A percentile compares a stretch with the other conserved stretches of the same genome.
Conservation (phyloP, 257 asterid species). For the Gardenia jasminoides region DNA sequence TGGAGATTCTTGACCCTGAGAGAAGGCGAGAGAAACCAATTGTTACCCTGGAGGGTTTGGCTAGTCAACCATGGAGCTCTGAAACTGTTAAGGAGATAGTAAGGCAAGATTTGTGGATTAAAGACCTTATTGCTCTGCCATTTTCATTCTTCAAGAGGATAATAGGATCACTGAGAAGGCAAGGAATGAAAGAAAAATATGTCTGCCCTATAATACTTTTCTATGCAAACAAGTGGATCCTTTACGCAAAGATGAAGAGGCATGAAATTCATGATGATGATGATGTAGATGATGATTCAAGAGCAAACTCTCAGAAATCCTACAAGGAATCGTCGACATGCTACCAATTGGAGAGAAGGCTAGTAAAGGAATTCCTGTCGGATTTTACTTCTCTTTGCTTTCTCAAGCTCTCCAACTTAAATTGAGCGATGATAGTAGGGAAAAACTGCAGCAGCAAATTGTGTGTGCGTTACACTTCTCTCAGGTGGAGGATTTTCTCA, state of each 20-base stretch:
- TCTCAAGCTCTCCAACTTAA: conserved; percentile 37
- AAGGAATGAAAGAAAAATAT: conserved; percentile 75
- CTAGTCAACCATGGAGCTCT: conserved; percentile 39
- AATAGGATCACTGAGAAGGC: conserved; percentile 63
- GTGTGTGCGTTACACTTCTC: conserved; percentile 51
- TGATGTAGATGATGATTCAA: conserved; percentile 7
- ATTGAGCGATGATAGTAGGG: conserved; percentile 37
- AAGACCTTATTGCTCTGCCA: conserved; percentile 61
- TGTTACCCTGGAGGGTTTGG: conserved; percentile 44
- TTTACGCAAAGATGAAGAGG: conserved; percentile 16
- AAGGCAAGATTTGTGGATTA: conserved; percentile 57
- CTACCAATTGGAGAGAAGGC: conserved; percentile 46
- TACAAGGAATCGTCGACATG: conserved; percentile 52
- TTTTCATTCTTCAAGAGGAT: conserved; percentile 59
- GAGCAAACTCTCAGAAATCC: conserved; percentile 20
- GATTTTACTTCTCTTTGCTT: conserved; percentile 61
- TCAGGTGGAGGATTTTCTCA: conserved; percentile 45
- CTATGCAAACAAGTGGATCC: conserved; percentile 52
- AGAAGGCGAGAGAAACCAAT: conserved; percentile 61
- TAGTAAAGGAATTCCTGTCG: conserved; percentile 52
- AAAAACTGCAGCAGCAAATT: conserved; percentile 51
- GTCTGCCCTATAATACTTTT: conserved; percentile 61
- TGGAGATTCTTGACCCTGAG: conserved; percentile 88
- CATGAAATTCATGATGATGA: conserved; percentile 4
- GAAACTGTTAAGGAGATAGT: conserved; percentile 36